phyloP scores from a whole-genome alignment of 768 basidiomycete species.

The Harrya chromipes region DNA sequence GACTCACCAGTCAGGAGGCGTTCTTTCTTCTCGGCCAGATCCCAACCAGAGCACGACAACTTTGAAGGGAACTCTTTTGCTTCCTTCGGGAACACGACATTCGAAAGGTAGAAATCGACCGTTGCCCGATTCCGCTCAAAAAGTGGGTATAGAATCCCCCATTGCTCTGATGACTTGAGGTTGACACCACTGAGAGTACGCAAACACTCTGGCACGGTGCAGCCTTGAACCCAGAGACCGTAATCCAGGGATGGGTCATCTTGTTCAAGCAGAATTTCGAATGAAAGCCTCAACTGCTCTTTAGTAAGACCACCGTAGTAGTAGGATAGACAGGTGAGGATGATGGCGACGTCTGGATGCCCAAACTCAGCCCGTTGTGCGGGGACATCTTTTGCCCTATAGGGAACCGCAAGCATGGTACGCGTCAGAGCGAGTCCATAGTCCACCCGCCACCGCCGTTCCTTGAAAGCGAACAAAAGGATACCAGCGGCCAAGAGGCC shows the following conservation, averaged over 20 bases:
- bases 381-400: slow-evolving; percentile 38
- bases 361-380: slow-evolving; percentile 37
- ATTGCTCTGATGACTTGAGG: slow-evolving; percentile 29
- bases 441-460: slow-evolving; percentile 39
- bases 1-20: slow-evolving; percentile 16
- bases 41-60: slow-evolving; percentile 36
- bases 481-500: slow-evolving; percentile 34
- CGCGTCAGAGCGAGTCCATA: slow-evolving; percentile 34
- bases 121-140: slow-evolving; percentile 30
- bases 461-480: slow-evolving; percentile 28
- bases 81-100: slow-evolving; percentile 37
- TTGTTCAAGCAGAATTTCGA: slow-evolving; percentile 25
- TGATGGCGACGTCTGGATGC: slow-evolving; percentile 36
- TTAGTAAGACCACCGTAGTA: slow-evolving; percentile 35
- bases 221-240: slow-evolving; percentile 27
- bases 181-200: slow-evolving; percentile 22
- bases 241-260: slow-evolving; percentile 35
- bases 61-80: slow-evolving; percentile 36
- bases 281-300: slow-evolving; percentile 28
- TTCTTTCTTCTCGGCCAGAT: slow-evolving; percentile 29
- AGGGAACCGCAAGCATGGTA: slow-evolving; percentile 37
- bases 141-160: slow-evolving; percentile 22
- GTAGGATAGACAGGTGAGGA: slow-evolving; percentile 36
- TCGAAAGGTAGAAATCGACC: slow-evolving; percentile 37
- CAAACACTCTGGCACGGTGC: slow-evolving; percentile 21